These are phyloP conservation scores for Neoboletus subvelutipes DNA, from an alignment of 768 basidiomycete species.

Conservation along the genomic window DNA sequence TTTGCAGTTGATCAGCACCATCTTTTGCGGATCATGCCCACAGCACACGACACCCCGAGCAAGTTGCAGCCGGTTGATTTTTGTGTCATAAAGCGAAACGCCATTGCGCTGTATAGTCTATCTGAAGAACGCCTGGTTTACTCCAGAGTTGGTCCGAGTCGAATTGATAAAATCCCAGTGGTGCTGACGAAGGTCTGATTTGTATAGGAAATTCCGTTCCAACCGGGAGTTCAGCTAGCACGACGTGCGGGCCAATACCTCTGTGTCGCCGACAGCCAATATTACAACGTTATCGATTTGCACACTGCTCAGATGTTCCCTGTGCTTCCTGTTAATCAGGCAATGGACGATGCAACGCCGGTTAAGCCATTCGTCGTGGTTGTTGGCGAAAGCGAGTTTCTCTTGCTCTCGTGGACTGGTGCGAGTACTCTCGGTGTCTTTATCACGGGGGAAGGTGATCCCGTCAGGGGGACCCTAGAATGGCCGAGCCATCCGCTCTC, in stretches of 20 bases:
- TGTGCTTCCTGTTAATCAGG: constrained; percentile 79
- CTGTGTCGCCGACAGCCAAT: constrained; percentile 70
- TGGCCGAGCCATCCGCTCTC: constrained; percentile 80
- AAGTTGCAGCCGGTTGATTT: constrained; percentile 60
- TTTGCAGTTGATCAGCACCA: constrained; percentile 84
- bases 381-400: constrained; percentile 75
- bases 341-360: constrained; percentile 37
- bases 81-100: constrained; percentile 66
- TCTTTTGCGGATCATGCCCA: constrained; percentile 48
- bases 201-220: constrained; percentile 68
- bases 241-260: constrained; percentile 60
- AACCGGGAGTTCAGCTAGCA: constrained; percentile 55
- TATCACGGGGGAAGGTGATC: constrained; percentile 80
- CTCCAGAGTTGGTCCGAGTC: constrained; percentile 47
- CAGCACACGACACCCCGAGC: constrained; percentile 37
- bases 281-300: constrained; percentile 81
- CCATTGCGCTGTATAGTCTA: constrained; percentile 63
- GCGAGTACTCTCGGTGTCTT: constrained; percentile 82
- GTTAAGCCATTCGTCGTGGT: constrained; percentile 74
- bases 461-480: constrained; percentile 84
- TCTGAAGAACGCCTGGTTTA: constrained; percentile 61
- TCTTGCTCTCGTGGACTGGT: constrained; percentile 85
- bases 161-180: neutral
- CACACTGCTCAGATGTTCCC: constrained; percentile 66
- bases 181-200: neutral